Conservation (phyloP, 257 asterid species). For the Gynochthodes officinalis region DNA sequence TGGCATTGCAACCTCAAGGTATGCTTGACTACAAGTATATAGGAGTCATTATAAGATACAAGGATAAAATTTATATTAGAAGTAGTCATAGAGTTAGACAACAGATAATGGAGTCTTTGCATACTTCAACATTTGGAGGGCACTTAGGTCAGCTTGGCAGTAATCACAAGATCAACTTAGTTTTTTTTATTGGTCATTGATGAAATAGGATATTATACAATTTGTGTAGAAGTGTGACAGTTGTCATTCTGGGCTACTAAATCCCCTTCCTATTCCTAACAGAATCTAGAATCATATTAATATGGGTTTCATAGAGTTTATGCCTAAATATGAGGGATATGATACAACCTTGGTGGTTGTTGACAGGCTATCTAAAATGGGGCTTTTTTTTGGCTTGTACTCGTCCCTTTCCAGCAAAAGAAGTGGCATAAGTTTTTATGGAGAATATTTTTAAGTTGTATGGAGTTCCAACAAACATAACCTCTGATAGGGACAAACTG, state of each 20-base stretch:
- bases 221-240: not conserved
- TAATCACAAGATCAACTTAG: not conserved
- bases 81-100: too few species aligned
- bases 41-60: too few species aligned
- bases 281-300: not conserved
- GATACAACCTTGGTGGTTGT: not conserved
- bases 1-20: too few species aligned
- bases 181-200: not conserved
- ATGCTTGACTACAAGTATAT: too few species aligned
- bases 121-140: not conserved
- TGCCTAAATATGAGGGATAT: not conserved
- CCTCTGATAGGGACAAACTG: not conserved
- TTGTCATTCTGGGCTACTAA: not conserved
- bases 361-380: not conserved
- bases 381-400: not conserved
- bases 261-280: not conserved
- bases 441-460: not conserved
- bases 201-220: not conserved
- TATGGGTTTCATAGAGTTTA: not conserved
- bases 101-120: not conserved
- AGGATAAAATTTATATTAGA: too few species aligned
- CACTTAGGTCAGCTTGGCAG: not conserved
- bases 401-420: not conserved
- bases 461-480: not conserved
- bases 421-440: not conserved